Percentiles rank a stretch among this genome's conserved stretches.
Conservation (phyloP, 176 grass and related monocot genomes). For the Juncus inflexus region DNA sequence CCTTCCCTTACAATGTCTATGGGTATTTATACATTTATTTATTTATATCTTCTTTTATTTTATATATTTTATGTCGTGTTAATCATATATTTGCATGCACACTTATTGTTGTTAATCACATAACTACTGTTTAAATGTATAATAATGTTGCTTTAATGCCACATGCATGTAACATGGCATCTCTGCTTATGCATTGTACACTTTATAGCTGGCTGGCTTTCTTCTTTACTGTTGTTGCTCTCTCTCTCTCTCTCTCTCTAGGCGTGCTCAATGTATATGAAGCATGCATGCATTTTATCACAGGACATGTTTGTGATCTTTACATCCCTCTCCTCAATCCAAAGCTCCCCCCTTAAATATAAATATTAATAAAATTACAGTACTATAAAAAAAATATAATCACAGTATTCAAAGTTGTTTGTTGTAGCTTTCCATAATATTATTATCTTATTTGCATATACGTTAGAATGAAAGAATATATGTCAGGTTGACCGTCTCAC, state of each 20-base stretch:
- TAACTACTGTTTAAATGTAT: background rate
- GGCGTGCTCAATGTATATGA: constrained; percentile 28
- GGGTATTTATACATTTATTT: constrained; percentile 35
- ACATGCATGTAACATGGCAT: constrained; percentile 68
- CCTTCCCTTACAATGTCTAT: constrained; percentile 85
- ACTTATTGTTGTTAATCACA: background rate
- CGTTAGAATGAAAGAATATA: too few relatives aligned
- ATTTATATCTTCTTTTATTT: constrained; percentile 5
- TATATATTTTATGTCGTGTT: background rate
- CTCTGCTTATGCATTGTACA: constrained; percentile 52
- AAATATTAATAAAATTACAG: too few relatives aligned
- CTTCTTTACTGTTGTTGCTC: constrained; percentile 11
- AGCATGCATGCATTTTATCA: too few relatives aligned
- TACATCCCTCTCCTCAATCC: too few relatives aligned
- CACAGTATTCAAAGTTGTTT: too few relatives aligned
- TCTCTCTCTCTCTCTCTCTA: constrained; percentile 14
- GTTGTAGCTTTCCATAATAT: too few relatives aligned
- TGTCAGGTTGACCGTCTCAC: too few relatives aligned
- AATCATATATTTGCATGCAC: background rate
- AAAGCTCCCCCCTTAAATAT: too few relatives aligned
- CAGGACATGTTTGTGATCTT: too few relatives aligned
- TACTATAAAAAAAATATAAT: too few relatives aligned
- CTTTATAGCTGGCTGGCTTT: constrained; percentile 37
- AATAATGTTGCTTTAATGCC: constrained; percentile 23
- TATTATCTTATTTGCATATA: too few relatives aligned